A percentile compares a stretch with the other conserved stretches of the same genome.
phyloP scores from a whole-genome alignment of 2,329 filamentous ascomycete species.

The Colletotrichum endophyticum region DNA sequence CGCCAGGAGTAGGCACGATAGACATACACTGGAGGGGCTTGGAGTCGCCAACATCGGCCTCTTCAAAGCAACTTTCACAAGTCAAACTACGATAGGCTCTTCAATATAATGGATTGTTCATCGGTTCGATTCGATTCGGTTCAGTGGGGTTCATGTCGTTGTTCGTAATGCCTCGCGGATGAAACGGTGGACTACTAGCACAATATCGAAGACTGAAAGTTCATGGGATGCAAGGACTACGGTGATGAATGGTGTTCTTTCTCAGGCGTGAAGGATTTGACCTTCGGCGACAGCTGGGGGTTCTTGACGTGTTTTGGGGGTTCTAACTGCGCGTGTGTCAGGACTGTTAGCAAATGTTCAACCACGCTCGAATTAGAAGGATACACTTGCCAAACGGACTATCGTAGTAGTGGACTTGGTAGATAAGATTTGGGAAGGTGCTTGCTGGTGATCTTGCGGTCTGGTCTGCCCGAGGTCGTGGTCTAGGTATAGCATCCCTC shows the following conservation, averaged over 20 bases:
- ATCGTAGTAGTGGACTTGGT: fast-evolving
- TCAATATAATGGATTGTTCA: neutral
- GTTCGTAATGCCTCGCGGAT: neutral
- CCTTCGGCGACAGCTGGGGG: neutral
- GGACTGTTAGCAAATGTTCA: neutral
- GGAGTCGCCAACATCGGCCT: fast-evolving
- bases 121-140: neutral
- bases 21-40: neutral
- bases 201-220: fast-evolving
- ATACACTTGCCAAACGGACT: neutral
- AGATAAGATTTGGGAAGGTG: fast-evolving
- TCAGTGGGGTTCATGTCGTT: neutral
- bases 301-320: neutral
- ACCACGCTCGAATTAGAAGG: fast-evolving
- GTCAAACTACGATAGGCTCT: neutral
- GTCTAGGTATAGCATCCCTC: fast-evolving
- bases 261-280: fast-evolving
- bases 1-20: neutral
- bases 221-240: fast-evolving
- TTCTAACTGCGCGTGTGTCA: neutral
- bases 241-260: fast-evolving
- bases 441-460: fast-evolving
- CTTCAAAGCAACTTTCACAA: neutral
- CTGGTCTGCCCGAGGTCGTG: neutral
- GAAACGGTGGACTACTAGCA: fast-evolving